phyloP scores from a whole-genome alignment of 495 filamentous ascomycete genomes.

The Xylaria longipes region DNA sequence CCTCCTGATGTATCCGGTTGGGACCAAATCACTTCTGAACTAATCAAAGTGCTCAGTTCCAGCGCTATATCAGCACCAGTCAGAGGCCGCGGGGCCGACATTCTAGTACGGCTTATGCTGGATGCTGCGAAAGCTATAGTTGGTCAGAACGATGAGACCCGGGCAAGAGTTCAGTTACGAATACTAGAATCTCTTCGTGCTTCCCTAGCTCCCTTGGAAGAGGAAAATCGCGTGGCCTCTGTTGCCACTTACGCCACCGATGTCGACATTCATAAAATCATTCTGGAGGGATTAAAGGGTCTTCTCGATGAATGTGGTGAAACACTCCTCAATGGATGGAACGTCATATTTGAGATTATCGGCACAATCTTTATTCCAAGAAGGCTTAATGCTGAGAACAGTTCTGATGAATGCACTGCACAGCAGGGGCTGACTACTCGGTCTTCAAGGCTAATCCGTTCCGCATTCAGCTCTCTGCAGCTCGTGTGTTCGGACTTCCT shows the following conservation, averaged over 20 bases:
- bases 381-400: slow-evolving; percentile 35
- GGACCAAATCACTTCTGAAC: slow-evolving; percentile 70
- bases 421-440: slow-evolving; percentile 53
- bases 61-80: slow-evolving; percentile 61
- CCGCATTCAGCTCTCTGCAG: slow-evolving; percentile 86
- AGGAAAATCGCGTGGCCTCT: slow-evolving; percentile 51
- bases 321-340: slow-evolving; percentile 80
- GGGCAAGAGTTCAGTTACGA: slow-evolving; percentile 68
- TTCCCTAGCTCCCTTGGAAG: slow-evolving; percentile 56
- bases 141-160: slow-evolving; percentile 54
- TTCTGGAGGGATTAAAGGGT: slow-evolving; percentile 79
- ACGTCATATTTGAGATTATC: slow-evolving; percentile 82
- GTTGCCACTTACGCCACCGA: slow-evolving; percentile 66
- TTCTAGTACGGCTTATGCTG: slow-evolving; percentile 75
- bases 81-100: slow-evolving; percentile 73
- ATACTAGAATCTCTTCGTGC: slow-evolving; percentile 71
- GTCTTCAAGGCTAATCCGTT: slow-evolving; percentile 76
- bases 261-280: slow-evolving; percentile 80
- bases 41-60: slow-evolving; percentile 70
- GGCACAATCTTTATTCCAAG: slow-evolving; percentile 74
- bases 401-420: slow-evolving; percentile 29
- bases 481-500: slow-evolving; percentile 95
- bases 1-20: slow-evolving; percentile 72
- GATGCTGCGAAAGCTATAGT: slow-evolving; percentile 63
- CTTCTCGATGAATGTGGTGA: slow-evolving; percentile 92